Conservation (phyloP, 2,329 filamentous ascomycete genomes). For the Davidsoniella australis region DNA sequence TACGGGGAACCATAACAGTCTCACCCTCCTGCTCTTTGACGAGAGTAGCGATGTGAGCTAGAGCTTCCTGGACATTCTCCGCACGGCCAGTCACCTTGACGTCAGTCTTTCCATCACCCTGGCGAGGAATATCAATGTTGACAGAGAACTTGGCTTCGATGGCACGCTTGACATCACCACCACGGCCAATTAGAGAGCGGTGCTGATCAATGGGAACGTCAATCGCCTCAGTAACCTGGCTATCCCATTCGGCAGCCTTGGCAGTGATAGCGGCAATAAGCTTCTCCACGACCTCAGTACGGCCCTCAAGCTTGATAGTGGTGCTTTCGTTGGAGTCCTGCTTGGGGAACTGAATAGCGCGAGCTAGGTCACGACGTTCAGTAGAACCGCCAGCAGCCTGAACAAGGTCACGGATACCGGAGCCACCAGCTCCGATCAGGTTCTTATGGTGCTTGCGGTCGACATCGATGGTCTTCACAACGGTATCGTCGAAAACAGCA, state of each 20-base stretch:
- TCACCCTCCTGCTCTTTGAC: constrained; percentile 79
- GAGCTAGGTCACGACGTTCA: constrained; percentile 65
- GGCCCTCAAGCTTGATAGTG: constrained; percentile 76
- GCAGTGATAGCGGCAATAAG: constrained; percentile 68
- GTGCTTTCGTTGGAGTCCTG: constrained; percentile 60
- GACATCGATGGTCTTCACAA: constrained; percentile 70
- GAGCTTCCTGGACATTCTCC: constrained; percentile 66
- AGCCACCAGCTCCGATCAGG: constrained; percentile 78
- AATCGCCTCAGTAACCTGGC: constrained; percentile 58
- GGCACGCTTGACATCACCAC: constrained; percentile 69
- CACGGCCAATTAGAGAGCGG: constrained; percentile 75
- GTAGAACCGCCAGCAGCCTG: constrained; percentile 76
- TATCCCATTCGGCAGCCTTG: constrained; percentile 70
- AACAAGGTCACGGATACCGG: constrained; percentile 71
- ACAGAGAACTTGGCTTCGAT: constrained; percentile 78
- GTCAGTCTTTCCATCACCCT: constrained; percentile 66
- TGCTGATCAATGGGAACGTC: constrained; percentile 86
- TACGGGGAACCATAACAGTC: constrained; percentile 67
- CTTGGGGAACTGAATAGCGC: constrained; percentile 88
- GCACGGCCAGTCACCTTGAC: constrained; percentile 74
- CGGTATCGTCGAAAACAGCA: constrained; percentile 75
- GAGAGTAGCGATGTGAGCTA: constrained; percentile 62
- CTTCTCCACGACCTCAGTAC: constrained; percentile 68
- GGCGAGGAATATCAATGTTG: constrained; percentile 76
- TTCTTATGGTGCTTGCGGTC: constrained; percentile 85